A percentile compares a stretch with the other conserved stretches of the same genome.
These are phyloP conservation scores for Schizophyllum amplum DNA, from an alignment of 1,284 basidiomycete genomes.

Conservation along the genomic window DNA sequence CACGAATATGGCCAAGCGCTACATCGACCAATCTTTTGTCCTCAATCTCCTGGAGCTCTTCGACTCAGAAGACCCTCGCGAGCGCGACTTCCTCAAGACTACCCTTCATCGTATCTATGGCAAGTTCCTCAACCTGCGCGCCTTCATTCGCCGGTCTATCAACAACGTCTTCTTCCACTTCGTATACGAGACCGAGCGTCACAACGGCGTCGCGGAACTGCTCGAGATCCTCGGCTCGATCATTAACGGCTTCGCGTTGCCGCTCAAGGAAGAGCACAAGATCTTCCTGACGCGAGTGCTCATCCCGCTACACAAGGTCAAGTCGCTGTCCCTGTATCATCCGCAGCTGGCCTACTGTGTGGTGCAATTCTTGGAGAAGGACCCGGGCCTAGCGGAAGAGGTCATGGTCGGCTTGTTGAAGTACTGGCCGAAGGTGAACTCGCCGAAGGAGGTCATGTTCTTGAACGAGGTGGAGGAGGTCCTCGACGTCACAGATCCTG, in stretches of 20 bases:
- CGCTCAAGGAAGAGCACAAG: slow-evolving; percentile 99
- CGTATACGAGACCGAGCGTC: slow-evolving; percentile 96
- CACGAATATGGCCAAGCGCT: slow-evolving; percentile 95
- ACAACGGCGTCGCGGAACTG: slow-evolving; percentile 98
- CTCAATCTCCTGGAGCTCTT: slow-evolving; percentile 96
- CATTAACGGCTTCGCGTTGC: slow-evolving; percentile 98
- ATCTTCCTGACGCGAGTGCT: slow-evolving; percentile 95
- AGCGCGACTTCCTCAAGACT: slow-evolving; percentile 99
- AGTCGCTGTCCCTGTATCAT: slow-evolving; percentile 94
- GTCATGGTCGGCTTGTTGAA: slow-evolving; percentile 92
- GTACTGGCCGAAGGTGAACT: slow-evolving; percentile 99
- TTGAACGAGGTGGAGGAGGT: slow-evolving; percentile 99
- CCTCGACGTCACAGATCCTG: slow-evolving; percentile 94
- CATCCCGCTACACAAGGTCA: slow-evolving; percentile 96
- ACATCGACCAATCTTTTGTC: slow-evolving; percentile 96
- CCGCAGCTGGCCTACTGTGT: slow-evolving; percentile 99
- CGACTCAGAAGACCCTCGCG: slow-evolving; percentile 97
- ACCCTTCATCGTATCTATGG: slow-evolving; percentile 99
- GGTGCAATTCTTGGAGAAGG: slow-evolving; percentile 98
- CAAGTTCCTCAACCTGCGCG: slow-evolving; percentile 97
- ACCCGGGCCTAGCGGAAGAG: slow-evolving; percentile 86
- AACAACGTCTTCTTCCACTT: slow-evolving; percentile 99
- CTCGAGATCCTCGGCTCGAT: slow-evolving; percentile 98
- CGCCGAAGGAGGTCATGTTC: slow-evolving; percentile 99
- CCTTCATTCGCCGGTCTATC: slow-evolving; percentile 98